Conservation (phyloP, 768 basidiomycete genomes). For the Lactarius vividus region DNA sequence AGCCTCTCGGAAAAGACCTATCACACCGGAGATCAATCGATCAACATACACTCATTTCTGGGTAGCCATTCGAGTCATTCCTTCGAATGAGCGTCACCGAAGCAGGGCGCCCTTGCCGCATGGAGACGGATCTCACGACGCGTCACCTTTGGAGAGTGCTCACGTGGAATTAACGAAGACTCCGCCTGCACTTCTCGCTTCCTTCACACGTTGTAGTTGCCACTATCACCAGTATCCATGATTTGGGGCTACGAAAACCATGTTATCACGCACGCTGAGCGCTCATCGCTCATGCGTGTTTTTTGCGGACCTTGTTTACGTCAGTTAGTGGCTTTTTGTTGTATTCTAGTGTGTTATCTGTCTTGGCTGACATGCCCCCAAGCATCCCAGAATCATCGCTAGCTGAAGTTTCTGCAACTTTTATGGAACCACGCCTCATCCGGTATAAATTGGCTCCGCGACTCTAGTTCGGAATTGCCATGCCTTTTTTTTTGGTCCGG, state of each 20-base stretch:
- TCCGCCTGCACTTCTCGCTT: neutral
- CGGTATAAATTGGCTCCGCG: neutral
- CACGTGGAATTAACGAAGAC: neutral
- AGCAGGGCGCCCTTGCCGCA: neutral
- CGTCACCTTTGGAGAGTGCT: neutral
- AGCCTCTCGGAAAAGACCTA: neutral
- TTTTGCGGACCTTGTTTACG: neutral
- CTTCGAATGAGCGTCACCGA: neutral
- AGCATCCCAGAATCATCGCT: neutral
- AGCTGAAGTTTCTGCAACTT: neutral
- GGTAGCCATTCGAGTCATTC: neutral
- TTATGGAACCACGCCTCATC: neutral
- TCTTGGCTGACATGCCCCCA: neutral
- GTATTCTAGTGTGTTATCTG: neutral
- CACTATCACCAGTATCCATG: neutral
- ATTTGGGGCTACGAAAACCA: neutral
- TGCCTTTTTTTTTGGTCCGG: neutral
- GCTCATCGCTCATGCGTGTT: neutral
- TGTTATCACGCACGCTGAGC: neutral
- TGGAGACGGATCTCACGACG: neutral
- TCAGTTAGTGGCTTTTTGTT: neutral
- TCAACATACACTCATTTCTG: neutral
- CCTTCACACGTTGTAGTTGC: neutral
- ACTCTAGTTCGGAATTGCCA: neutral
- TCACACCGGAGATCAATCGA: neutral